Base-by-base conservation (phyloP, 2,329 filamentous ascomycete species). In the Fusarium haematococcum region DNA sequence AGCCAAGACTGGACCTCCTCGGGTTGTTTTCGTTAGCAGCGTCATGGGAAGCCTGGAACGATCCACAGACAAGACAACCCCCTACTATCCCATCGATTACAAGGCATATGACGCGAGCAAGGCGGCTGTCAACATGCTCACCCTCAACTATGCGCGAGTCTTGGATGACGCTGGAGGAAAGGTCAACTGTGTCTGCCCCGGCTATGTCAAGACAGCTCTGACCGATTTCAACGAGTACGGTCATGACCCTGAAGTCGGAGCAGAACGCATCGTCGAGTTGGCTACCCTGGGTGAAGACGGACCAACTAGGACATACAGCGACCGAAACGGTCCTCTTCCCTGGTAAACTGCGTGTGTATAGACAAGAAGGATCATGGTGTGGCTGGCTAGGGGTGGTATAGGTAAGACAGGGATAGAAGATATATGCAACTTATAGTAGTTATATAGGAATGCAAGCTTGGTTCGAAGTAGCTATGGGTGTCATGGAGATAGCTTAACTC, bases 111-210 rank as follows among this genome's bases (percentile, higher is more conserved):
- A 83, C 14, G 71, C 78, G 6, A 85, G 83, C 75, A 87, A 87
- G 69, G 82, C 84, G 1, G 85, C 84, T 0, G 27, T 86, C 11
- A 84, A 86, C 33, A 85, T 85, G 80, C 71, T 86, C 4, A 78
- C 76, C 35, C 20, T 82, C 5, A 80, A 82, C 57, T 85, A 82
- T 57, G 78, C 76, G 1, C 71, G 79, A 1, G 76, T 79, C 13
- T 37, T 85, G 41, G 73, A 79, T 6, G 77, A 78, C 23, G 56
- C 71, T 5, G 79, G 78, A 10, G 82, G 78, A 20, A 80, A 79
- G 63, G 80, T 83, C 48, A 85, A 84, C 60, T 67, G 75, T 5
- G 80, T 79, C 9, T 85, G 83, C 45, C 84, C 84, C 0, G 84
- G 84, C 0, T 71, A 80, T n/a, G 80, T 84, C 2, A 77, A 73